These are phyloP conservation scores for Castanea crenata DNA, from an alignment of 306 rosid genomes.

Conservation along the genomic window DNA sequence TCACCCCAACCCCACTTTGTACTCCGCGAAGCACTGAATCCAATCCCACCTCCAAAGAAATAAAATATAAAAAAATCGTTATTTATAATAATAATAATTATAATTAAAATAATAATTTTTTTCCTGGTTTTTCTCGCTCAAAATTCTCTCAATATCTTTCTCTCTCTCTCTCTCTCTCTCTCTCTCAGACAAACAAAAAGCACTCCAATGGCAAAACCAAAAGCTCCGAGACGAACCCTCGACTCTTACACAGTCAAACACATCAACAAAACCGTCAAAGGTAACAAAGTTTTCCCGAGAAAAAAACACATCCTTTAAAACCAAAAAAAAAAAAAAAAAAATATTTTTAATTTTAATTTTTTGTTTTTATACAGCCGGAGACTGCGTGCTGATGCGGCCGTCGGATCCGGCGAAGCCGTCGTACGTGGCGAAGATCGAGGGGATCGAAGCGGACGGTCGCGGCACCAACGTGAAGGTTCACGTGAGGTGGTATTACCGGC, in stretches of 20 bases:
- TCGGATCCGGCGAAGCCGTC: constrained; percentile 80
- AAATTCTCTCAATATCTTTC: neutral
- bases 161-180: neutral
- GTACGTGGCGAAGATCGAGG: constrained; percentile 88
- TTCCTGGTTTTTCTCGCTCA: constrained; percentile 18
- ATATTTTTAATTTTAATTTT: neutral
- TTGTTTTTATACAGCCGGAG: constrained; percentile 51
- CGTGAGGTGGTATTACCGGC: constrained; percentile 97
- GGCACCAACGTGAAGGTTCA: constrained; percentile 90
- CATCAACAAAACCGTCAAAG: constrained; percentile 71
- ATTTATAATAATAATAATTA: no score
- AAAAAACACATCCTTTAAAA: neutral
- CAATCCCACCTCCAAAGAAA: neutral
- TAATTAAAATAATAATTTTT: neutral
- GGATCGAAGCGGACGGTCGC: constrained; percentile 91
- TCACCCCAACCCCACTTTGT: neutral
- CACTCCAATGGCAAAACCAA: constrained; percentile 76
- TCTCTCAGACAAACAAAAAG: neutral
- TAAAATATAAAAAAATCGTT: neutral
- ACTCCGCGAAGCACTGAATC: constrained; percentile 18
- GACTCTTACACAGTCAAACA: constrained; percentile 90
- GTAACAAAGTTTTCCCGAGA: constrained; percentile 29
- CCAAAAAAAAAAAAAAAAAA: no score
- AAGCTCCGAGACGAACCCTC: constrained; percentile 87
- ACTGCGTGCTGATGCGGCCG: constrained; percentile 92